A percentile compares a stretch with the other conserved stretches of the same genome.
Conservation (phyloP, 2,329 filamentous ascomycete genomes). For the Monilinia fructigena region DNA sequence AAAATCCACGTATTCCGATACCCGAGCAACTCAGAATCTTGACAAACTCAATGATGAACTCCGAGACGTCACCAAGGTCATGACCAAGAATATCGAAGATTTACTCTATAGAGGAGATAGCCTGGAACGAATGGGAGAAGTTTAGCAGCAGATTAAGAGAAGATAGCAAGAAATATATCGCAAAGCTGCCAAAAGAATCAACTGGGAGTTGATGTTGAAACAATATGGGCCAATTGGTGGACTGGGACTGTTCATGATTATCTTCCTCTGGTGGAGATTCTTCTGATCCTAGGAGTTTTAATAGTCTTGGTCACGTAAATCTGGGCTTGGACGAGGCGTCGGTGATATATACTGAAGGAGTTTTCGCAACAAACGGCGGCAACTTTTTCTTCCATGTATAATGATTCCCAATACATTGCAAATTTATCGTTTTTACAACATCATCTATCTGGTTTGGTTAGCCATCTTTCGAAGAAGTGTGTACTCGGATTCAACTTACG, state of each 20-base stretch:
- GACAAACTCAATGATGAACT: conserved; percentile 96
- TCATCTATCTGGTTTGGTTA: not conserved
- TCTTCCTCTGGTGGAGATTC: conserved; percentile 92
- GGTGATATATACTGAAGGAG: conserved; percentile 18
- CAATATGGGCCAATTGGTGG: conserved; percentile 92
- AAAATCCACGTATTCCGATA: conserved; percentile 90
- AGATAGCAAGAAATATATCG: conserved; percentile 93
- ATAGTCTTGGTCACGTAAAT: not conserved
- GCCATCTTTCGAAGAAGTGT: not conserved
- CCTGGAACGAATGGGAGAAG: conserved; percentile 94
- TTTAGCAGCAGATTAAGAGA: conserved; percentile 85
- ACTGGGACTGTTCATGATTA: conserved; percentile 74
- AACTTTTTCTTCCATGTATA: conserved; percentile 19
- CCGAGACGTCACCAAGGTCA: conserved; percentile 96
- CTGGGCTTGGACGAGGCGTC: conserved; percentile 12
- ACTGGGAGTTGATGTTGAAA: conserved; percentile 95
- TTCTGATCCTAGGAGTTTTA: conserved; percentile 55
- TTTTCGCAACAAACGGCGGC: not conserved
- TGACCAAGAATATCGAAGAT: conserved; percentile 99
- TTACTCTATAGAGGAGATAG: conserved; percentile 91
- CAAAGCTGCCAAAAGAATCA: conserved; percentile 89
- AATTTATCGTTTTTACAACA: not conserved
- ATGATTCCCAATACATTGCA: conserved; percentile 25
- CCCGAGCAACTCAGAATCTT: conserved; percentile 85
- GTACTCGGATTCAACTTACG: not conserved